Evolutionary conservation across 768 basidiomycete genomes (phyloP), one percentile per base, ranked within the genome.

Genomic region (Rhodosporidiobolus odoratus): DNA sequence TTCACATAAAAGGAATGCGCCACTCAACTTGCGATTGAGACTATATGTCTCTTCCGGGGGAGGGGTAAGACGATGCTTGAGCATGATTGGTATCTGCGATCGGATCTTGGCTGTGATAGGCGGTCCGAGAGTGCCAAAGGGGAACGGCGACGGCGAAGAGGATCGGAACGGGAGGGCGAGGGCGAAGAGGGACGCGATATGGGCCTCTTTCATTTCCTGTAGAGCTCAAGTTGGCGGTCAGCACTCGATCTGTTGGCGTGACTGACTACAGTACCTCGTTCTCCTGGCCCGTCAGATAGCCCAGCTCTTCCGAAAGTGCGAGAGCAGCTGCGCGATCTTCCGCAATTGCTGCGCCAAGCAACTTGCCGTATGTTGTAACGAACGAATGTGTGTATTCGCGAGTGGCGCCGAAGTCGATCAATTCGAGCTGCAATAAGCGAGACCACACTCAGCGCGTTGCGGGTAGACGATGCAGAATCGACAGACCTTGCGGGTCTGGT

Each of bases 401-500:
- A 0, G 92, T 92, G 16, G 96, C 96, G 40, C 96, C 96, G 76
- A 98, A 98, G 80, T 99, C 96, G 62, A 99, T 89, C 34, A 99
- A 82, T 74, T 90, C 90, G 45, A 94, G 82, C 87, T 91, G 69
- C 48, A 30, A 23, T 2, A 43, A 27, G 38, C 5, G 45, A 4
- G 35, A 38, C 27, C 3, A n/a, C 6, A 50, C 23, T 7, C 37
- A 27, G 17, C 7, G 9, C 23, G 23, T 4, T 27, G n/a, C 48
- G 27, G 25, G 19, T 48, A 30, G 58, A 47, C 50, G 17, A 34
- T 48, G 23, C 23, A 52, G n/a, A 9, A 37, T 0, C 25, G 52
- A 38, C 64, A 27, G 12, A 71, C 69, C 69, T 65, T 61, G 34
- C 34, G 38, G 21, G 38, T 30, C n/a, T 19, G n/a, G 12, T 15